Conservation (phyloP, 2,329 filamentous ascomycete genomes). For the Fusarium begoniae region DNA sequence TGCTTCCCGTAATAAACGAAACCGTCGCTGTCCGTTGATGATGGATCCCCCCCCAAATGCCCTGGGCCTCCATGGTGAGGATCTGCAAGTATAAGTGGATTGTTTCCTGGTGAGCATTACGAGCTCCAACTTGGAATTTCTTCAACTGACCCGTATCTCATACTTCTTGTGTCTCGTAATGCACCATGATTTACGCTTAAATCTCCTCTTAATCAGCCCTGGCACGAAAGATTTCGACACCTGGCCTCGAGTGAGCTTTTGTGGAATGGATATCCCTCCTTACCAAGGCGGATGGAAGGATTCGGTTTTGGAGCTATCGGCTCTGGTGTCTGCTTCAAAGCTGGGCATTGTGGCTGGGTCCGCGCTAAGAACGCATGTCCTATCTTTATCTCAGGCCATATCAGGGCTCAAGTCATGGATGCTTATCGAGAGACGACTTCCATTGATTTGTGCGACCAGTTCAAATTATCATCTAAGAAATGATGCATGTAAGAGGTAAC, state of each 20-base stretch:
- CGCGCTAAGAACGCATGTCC: conserved; percentile 23
- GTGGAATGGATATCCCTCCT: conserved; percentile 17
- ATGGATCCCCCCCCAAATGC: not conserved
- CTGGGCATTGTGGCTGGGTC: conserved; percentile 33
- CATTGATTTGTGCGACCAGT: not conserved
- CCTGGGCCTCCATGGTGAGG: conserved; percentile 16
- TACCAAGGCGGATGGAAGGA: not conserved
- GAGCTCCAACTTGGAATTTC: not conserved
- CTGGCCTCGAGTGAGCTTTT: conserved; percentile 11
- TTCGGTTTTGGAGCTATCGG: conserved; percentile 2
- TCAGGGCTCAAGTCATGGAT: not conserved
- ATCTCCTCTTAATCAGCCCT: not conserved
- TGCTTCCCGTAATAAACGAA: not conserved
- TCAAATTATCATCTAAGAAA: not conserved
- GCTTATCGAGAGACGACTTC: conserved; percentile 12
- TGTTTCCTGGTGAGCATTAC: conserved; percentile 1
- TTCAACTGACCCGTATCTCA: not conserved
- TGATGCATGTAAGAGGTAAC: not conserved
- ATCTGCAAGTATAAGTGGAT: conserved; percentile 29
- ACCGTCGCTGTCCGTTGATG: not conserved
- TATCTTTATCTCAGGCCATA: conserved; percentile 35
- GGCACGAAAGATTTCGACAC: not conserved
- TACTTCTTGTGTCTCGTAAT: not conserved
- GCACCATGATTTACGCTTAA: not conserved
- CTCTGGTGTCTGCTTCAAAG: not conserved